These are phyloP conservation scores for Musa itinerans DNA, from an alignment of 176 grass and related monocot species.

Conservation along the genomic window DNA sequence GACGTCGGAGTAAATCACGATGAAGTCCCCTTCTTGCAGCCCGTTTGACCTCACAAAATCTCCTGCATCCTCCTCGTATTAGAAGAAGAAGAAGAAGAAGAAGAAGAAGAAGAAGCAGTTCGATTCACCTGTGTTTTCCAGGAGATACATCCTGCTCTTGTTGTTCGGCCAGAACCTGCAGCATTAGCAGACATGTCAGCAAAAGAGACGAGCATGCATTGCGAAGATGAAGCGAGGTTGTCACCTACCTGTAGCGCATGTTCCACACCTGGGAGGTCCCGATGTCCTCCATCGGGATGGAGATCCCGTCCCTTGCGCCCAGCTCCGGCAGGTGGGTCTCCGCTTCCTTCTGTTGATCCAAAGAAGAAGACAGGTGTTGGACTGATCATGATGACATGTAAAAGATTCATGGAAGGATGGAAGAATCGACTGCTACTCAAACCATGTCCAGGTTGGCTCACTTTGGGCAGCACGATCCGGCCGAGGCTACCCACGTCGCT, in stretches of 20 bases:
- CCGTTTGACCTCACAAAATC: constrained; percentile 74
- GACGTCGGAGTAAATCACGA: constrained; percentile 67
- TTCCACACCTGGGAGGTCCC: constrained; percentile 66
- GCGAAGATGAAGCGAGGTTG: background rate
- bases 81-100: background rate
- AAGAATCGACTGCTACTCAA: constrained; percentile 4
- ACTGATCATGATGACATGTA: background rate
- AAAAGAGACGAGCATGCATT: constrained; percentile 27
- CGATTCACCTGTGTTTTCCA: constrained; percentile 65
- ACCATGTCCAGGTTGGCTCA: constrained; percentile 30
- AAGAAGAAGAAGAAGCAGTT: background rate
- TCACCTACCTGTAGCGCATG: constrained; percentile 81
- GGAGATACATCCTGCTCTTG: constrained; percentile 97
- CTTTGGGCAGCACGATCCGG: constrained; percentile 93
- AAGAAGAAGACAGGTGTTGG: constrained; percentile 3
- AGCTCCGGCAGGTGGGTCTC: constrained; percentile 84
- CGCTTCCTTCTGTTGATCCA: constrained; percentile 79
- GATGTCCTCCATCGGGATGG: constrained; percentile 85
- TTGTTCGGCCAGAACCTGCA: constrained; percentile 96
- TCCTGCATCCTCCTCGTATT: constrained; percentile 25
- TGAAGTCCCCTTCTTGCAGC: constrained; percentile 81
- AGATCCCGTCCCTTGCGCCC: constrained; percentile 67
- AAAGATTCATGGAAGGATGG: no score
- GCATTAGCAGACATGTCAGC: background rate
- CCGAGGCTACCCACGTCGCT: constrained; percentile 82